phyloP scores from a whole-genome alignment of 208 protist genomes.

The Phytomonas sp. region DNA sequence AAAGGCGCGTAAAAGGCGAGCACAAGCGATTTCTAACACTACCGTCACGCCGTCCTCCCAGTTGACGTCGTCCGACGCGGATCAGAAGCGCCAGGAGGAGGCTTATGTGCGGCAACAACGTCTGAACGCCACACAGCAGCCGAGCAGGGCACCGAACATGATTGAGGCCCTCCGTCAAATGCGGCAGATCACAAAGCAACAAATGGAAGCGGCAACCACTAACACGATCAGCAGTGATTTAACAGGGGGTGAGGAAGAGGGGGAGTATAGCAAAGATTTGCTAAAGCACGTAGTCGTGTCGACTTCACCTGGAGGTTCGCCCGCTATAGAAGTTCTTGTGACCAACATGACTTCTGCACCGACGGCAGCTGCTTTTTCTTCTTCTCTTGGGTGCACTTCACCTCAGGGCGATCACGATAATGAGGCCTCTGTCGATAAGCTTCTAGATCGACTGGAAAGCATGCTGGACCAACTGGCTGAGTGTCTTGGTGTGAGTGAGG shows the following conservation, averaged over 20 bases:
- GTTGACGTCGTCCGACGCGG: background rate
- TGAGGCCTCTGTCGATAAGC: background rate
- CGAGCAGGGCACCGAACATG: background rate
- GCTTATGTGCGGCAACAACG: background rate
- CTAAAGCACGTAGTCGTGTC: background rate
- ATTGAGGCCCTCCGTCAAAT: background rate
- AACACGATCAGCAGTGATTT: background rate
- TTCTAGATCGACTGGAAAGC: background rate
- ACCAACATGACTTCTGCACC: background rate
- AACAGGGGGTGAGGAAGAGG: background rate
- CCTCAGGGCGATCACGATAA: background rate
- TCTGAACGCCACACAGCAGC: background rate
- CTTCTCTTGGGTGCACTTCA: background rate
- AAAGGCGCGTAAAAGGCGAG: background rate
- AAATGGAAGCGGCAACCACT: background rate
- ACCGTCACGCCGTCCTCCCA: background rate
- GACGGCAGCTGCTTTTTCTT: background rate
- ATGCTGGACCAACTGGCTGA: background rate
- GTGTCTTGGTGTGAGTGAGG: background rate
- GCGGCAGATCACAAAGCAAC: background rate
- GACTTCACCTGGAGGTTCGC: background rate
- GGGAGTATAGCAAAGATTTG: background rate
- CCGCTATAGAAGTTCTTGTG: background rate
- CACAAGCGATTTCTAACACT: background rate
- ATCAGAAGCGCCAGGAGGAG: background rate